Evolutionary conservation across 78 protist genomes (phyloP), one percentile per base, ranked within the genome.

Genomic region (Tieghemostelium lacteum): DNA sequence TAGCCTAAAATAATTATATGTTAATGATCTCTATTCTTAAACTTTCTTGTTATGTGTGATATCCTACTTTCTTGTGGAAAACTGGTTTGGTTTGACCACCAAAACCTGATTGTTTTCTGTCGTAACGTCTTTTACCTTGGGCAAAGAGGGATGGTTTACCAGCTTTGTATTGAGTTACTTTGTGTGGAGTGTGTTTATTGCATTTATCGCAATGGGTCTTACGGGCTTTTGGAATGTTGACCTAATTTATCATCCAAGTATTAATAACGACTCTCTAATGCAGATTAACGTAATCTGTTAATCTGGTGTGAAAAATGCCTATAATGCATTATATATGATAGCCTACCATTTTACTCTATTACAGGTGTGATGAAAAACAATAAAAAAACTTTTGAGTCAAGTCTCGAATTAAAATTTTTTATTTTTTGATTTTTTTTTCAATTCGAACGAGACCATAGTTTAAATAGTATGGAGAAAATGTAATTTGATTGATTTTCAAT

Each of bases 51-150:
- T 29, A 12, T 0, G 73, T 96, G n/a, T n/a, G n/a, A n/a, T n/a
- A n/a, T n/a, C n/a, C n/a, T n/a, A n/a, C n/a, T n/a, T 99, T 98
- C 97, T 98, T 98, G 92, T 95, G 96, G 98, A 99, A 98, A 49
- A 99, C 96, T 37, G 99, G 99, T 98, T 99, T 98, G 83, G 99
- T 99, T 97, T 99, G 99, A 1, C 99, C 10, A 73, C 99, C 99
- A 88, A 97, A 99, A 54, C 99, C 99, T 16, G 57, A 19, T 98
- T 98, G 99, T 97, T 98, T 98, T 42, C 98, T 85, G 92, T 98
- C 99, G 97, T 99, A 99, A 75, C 99, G 99, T 49, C 99, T 93
- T 98, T 99, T 98, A 33, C 99, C 99, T 96, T 98, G 99, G 17
- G 99, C 99, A 86, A 71, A 95, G 24, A 97, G 75, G 40, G 95